Conservation (phyloP, 78 protist species). For the Isochrysis galbana region DNA sequence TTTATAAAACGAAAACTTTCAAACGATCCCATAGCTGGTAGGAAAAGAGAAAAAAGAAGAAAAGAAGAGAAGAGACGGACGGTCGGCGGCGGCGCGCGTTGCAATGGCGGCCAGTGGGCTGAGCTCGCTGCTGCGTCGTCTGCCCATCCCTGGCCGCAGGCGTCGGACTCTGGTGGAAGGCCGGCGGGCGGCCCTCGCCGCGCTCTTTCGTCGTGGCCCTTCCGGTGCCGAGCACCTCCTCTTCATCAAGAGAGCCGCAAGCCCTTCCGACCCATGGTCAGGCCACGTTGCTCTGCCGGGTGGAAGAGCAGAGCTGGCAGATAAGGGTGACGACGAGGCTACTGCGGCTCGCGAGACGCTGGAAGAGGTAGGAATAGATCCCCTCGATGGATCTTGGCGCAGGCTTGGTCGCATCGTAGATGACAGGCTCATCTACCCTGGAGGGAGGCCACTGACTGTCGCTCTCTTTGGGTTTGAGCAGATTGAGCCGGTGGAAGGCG, state of each 20-base stretch:
- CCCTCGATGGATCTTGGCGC: neutral
- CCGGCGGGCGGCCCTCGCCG: neutral
- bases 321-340: neutral
- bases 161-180: too few species aligned
- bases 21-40: too few species aligned
- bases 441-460: neutral
- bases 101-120: too few species aligned
- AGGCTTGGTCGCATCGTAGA: neutral
- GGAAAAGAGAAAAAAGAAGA: too few species aligned
- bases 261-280: neutral
- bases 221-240: neutral
- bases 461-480: neutral
- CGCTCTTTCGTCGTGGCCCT: neutral
- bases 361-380: neutral
- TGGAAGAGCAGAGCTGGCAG: neutral
- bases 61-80: too few species aligned
- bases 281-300: neutral
- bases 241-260: neutral
- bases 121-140: too few species aligned
- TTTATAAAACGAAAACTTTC: too few species aligned
- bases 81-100: too few species aligned
- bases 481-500: neutral
- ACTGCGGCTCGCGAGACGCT: neutral
- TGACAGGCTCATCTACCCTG: neutral
- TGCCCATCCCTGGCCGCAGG: too few species aligned